Evolutionary conservation across 2,329 filamentous ascomycete genomes (phyloP), one percentile per base, ranked within the genome.

Genomic region (Ophiostoma perfectum): DNA sequence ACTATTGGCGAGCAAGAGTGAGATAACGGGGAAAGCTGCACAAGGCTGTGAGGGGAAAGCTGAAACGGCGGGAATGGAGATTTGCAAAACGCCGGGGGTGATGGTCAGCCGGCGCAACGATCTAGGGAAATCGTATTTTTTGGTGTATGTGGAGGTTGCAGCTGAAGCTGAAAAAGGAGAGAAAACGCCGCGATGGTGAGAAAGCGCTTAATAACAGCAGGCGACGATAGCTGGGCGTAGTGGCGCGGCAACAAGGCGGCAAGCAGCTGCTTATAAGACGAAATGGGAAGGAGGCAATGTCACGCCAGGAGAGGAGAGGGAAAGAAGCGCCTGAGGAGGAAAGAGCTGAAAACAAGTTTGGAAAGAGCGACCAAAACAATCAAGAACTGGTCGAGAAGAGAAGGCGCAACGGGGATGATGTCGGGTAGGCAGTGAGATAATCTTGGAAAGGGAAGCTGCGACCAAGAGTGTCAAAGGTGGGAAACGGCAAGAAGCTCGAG

Each of bases 361-460:
- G 60, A 63, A 63, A 63, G 60, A 63, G 60, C 39, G 60, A 44
- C 60, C 60, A 44, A 63, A 63, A 44, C 60, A 63, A 63, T 18
- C n/a, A 11, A 18, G 14, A 27, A 27, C 27, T 7, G 3, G 49
- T 55, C 16, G n/a, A 42, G 12, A 16, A 63, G 7, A 44, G 60
- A 63, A 63, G 60, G 60, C 16, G 60, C 60, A 63, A 39, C 1
- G 39, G 16, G 11, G 18, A 42, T 18, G 60, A 38, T 18, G 60
- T 9, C 4, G 12, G 60, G 42, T 18, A 39, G 5, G 58, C 16
- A 62, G 55, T 4, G 36, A 39, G 8, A 9, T 7, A 3, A 4
- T 36, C 6, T 12, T 4, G 18, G 12, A 58, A 38, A 38, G 55
- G n/a, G 55, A 60, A 60, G 55, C 8, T 12, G 55, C 55, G 55